phyloP scores from a whole-genome alignment of 2,329 filamentous ascomycete species.

The Pseudocercospora fuligena region DNA sequence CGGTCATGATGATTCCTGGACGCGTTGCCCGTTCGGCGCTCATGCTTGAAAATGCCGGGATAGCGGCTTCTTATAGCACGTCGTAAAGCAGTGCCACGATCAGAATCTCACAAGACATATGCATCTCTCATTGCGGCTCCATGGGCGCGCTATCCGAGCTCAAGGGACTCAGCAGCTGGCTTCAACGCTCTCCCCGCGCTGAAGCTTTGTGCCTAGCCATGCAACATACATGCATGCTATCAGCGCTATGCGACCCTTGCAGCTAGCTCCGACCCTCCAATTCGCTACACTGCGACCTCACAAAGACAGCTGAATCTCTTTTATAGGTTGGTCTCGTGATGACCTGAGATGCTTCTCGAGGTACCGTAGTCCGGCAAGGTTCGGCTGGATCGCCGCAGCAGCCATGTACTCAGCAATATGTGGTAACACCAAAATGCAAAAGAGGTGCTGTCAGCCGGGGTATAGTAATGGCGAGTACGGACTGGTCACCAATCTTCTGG shows the following conservation, averaged over 20 bases:
- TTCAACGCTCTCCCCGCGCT: slow-evolving; percentile 1
- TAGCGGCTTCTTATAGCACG: too few relatives aligned
- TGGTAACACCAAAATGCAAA: not conserved
- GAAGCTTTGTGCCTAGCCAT: slow-evolving; percentile 17
- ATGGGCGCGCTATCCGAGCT: slow-evolving; percentile 1
- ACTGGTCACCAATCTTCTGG: not conserved
- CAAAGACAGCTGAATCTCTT: slow-evolving; percentile 10
- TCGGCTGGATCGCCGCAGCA: slow-evolving; percentile 1
- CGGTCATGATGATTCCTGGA: too few relatives aligned
- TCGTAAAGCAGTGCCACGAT: not conserved
- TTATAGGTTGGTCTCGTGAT: not conserved
- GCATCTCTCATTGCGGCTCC: not conserved
- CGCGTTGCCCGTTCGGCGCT: too few relatives aligned
- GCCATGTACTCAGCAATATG: not conserved
- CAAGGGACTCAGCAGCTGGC: slow-evolving; percentile 1
- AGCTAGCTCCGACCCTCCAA: slow-evolving; percentile 11
- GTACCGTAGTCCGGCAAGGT: slow-evolving; percentile 4
- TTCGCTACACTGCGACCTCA: slow-evolving; percentile 12
- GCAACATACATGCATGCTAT: slow-evolving; percentile 16
- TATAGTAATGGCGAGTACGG: not conserved
- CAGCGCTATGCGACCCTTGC: slow-evolving; percentile 21
- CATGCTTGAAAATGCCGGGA: too few relatives aligned
- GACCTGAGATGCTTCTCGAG: slow-evolving; percentile 3
- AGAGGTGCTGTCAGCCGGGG: slow-evolving; percentile 1
- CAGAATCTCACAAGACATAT: not conserved